Conservation (phyloP, 805 yeast genomes). For the Lipomyces starkeyi region DNA sequence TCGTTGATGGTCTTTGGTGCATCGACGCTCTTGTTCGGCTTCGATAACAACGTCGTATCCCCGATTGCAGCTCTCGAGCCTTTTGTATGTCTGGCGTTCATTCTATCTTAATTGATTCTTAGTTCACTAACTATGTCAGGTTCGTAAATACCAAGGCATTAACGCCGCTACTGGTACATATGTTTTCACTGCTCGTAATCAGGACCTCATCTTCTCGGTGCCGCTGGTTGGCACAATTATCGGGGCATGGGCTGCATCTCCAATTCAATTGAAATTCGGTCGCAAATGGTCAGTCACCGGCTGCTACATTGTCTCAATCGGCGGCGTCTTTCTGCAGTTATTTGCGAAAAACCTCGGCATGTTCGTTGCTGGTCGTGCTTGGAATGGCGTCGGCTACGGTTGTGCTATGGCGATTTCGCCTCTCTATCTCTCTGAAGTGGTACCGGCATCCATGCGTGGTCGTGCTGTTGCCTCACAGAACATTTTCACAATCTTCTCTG, state of each 20-base stretch:
- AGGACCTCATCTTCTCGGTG: slow-evolving; percentile 14
- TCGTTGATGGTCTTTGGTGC: slow-evolving; percentile 10
- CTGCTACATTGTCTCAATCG: slow-evolving; percentile 14
- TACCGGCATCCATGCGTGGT: slow-evolving; percentile 21
- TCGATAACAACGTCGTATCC: slow-evolving; percentile 22
- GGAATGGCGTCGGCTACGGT: slow-evolving; percentile 17
- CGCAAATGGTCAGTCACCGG: slow-evolving; percentile 15
- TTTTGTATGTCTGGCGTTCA: slow-evolving; percentile 6
- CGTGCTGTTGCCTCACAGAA: slow-evolving; percentile 14
- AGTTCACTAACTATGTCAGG: neutral
- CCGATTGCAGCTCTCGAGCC: slow-evolving; percentile 16
- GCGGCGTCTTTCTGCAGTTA: slow-evolving; percentile 19
- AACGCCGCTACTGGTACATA: slow-evolving; percentile 13
- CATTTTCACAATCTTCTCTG: slow-evolving; percentile 14
- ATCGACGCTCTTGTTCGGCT: slow-evolving; percentile 19
- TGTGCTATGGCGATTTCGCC: slow-evolving; percentile 18
- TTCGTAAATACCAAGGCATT: slow-evolving; percentile 13
- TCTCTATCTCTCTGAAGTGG: slow-evolving; percentile 20
- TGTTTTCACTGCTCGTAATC: slow-evolving; percentile 22
- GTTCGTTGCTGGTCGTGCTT: slow-evolving; percentile 17
- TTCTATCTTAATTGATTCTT: neutral
- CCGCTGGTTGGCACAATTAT: slow-evolving; percentile 18
- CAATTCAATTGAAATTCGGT: slow-evolving; percentile 9
- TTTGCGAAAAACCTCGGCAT: slow-evolving; percentile 11
- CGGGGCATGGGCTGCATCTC: slow-evolving; percentile 18